A percentile compares a stretch with the other conserved stretches of the same genome.
phyloP scores from a whole-genome alignment of 2,329 filamentous ascomycete species.

The Xylaria sp. region DNA sequence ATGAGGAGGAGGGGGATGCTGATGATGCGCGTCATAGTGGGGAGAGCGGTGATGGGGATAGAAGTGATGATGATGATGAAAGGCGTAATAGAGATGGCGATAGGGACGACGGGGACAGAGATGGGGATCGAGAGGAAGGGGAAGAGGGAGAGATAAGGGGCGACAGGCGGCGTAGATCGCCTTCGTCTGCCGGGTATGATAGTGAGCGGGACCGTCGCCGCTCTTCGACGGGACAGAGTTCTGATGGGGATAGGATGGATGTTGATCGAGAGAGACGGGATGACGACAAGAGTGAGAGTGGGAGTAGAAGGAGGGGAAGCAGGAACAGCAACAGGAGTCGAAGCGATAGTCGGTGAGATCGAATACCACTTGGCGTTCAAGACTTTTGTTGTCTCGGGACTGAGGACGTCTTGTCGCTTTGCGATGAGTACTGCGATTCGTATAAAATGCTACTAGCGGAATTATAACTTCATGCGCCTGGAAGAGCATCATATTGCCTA shows the following conservation, averaged over 20 bases:
- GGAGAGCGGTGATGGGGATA: constrained; percentile 58
- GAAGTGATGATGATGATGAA: constrained; percentile 69
- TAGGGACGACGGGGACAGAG: too few relatives aligned
- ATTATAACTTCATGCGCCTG: constrained; percentile 1
- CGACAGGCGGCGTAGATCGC: constrained; percentile 13
- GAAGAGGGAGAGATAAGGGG: constrained; percentile 37
- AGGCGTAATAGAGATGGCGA: background rate
- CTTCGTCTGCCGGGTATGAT: constrained; percentile 22
- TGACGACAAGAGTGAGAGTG: constrained; percentile 21
- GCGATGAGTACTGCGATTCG: background rate
- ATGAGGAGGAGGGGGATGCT: constrained; percentile 55
- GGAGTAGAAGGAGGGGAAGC: constrained; percentile 30
- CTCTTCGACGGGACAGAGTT: constrained; percentile 42
- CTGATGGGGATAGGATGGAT: constrained; percentile 54
- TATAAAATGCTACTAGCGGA: background rate
- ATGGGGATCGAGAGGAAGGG: too few relatives aligned
- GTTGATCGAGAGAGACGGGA: constrained; percentile 51
- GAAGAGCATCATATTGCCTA: background rate
- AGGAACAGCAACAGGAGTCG: constrained; percentile 28
- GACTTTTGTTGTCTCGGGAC: background rate
- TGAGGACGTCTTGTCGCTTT: background rate
- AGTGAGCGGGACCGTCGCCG: constrained; percentile 37
- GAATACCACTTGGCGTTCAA: background rate
- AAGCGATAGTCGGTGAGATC: constrained; percentile 30
- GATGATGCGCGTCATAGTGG: background rate